Conservation (phyloP, 1,284 basidiomycete genomes). For the Trametes versicolor region DNA sequence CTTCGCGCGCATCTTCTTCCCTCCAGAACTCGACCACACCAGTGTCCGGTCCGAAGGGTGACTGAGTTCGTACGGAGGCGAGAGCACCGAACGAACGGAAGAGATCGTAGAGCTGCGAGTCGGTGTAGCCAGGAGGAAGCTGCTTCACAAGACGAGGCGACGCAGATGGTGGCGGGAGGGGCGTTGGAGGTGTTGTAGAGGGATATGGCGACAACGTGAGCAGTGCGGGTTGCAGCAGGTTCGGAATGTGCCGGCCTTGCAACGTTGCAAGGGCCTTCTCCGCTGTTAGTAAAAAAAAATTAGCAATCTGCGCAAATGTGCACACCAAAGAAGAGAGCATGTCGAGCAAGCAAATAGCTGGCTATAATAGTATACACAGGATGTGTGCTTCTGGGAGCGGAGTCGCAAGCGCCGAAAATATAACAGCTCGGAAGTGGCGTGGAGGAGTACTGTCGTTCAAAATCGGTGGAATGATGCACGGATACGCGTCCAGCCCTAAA, state of each 20-base stretch:
- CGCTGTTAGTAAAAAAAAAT: conserved; percentile 54
- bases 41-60: conserved; percentile 74
- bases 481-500: too few species aligned
- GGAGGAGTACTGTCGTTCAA: neutral
- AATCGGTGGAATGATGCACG: too few species aligned
- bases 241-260: conserved; percentile 75
- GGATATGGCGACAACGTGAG: conserved; percentile 81
- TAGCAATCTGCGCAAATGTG: conserved; percentile 24
- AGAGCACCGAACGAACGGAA: conserved; percentile 80
- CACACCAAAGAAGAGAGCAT: conserved; percentile 7
- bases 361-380: too few species aligned
- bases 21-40: conserved; percentile 89
- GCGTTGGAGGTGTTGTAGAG: conserved; percentile 72
- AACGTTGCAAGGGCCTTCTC: conserved; percentile 90
- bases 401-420: neutral
- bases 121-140: conserved; percentile 71
- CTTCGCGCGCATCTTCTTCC: conserved; percentile 83
- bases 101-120: conserved; percentile 81
- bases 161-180: conserved; percentile 77
- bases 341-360: too few species aligned
- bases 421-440: neutral
- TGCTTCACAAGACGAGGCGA: conserved; percentile 82
- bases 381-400: neutral
- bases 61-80: conserved; percentile 74
- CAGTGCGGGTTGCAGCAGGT: conserved; percentile 60